Evolutionary conservation across 805 yeast species (phyloP), one percentile per base, ranked within the genome.

Genomic region (Torulaspora quercuum): DNA sequence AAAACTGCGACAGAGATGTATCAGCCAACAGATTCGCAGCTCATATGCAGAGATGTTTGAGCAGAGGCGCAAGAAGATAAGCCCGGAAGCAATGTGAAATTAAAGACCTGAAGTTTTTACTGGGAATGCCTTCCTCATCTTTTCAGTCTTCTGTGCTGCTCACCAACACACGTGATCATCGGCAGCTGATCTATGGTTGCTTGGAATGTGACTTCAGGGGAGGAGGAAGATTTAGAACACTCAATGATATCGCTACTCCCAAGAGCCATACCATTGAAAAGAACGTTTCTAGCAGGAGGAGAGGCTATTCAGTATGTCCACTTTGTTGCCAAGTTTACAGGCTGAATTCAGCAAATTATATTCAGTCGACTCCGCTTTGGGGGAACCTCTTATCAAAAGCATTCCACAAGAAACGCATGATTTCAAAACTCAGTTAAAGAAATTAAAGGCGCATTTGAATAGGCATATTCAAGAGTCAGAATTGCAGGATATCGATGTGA

Each of bases 21-120:
- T 90, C 95, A 0, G 95, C 95, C 1, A 82, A 85, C 24, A 68
- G 98, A 41, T 89, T 86, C 69, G 97, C 97, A 2, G 88, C 85
- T 26, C 98, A 90, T 62, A 71, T 90, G 19, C 94, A 88, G 56
- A 78, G 95, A 50, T 90, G 98, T 57, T 61, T 88, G 15, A 85
- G 86, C 28, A 83, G 96, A 8, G 72, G 84, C 40, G 67, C 69
- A 16, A 64, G 79, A 46, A 67, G 71, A 45, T 65, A 41, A 50
- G n/a, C n/a, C n/a, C n/a, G n/a, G n/a, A n/a, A n/a, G n/a, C n/a
- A n/a, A n/a, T n/a, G n/a, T n/a, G n/a, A n/a, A n/a, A n/a, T n/a
- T n/a, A n/a, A n/a, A n/a, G n/a, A n/a, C n/a, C n/a, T n/a, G n/a
- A n/a, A n/a, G n/a, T n/a, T n/a, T n/a, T n/a, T n/a, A n/a, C n/a